phyloP scores from a whole-genome alignment of 192 early-diverging fungal species.

The Entrophospora sp. region DNA sequence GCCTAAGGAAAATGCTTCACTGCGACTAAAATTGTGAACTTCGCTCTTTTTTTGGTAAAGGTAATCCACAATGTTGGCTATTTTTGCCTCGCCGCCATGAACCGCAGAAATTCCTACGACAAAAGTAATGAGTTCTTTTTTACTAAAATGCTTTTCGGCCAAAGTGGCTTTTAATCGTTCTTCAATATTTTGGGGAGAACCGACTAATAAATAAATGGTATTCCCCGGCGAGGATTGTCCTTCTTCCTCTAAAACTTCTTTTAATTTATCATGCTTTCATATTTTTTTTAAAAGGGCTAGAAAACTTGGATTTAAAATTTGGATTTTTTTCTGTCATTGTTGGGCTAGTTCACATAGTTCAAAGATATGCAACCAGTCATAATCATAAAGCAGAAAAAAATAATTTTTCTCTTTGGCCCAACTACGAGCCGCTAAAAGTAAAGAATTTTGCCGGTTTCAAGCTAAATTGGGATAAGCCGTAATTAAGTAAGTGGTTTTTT shows the following conservation, averaged over 20 bases:
- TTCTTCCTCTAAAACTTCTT: background rate
- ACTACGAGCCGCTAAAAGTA: background rate
- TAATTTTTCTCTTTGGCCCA: background rate
- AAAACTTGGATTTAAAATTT: background rate
- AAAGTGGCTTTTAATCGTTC: background rate
- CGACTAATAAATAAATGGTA: background rate
- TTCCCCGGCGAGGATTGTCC: background rate
- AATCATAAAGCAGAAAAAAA: constrained; percentile 1
- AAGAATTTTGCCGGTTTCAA: background rate
- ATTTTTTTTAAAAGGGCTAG: background rate
- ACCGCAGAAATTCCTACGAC: background rate
- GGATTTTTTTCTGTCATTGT: background rate
- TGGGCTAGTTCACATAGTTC: background rate
- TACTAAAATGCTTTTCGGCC: background rate
- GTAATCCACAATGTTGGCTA: background rate
- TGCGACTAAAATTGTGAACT: background rate
- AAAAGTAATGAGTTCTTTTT: background rate
- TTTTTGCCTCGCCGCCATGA: background rate
- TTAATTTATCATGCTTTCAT: background rate
- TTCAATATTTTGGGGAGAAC: background rate
- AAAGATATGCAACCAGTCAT: constrained; percentile 2
- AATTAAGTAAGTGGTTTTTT: constrained; percentile 2
- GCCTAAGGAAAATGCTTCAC: background rate
- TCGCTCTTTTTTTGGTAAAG: background rate
- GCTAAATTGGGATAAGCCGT: background rate